These are phyloP conservation scores for Ilex paraguariensis DNA, from an alignment of 305 asterid species.

Conservation along the genomic window DNA sequence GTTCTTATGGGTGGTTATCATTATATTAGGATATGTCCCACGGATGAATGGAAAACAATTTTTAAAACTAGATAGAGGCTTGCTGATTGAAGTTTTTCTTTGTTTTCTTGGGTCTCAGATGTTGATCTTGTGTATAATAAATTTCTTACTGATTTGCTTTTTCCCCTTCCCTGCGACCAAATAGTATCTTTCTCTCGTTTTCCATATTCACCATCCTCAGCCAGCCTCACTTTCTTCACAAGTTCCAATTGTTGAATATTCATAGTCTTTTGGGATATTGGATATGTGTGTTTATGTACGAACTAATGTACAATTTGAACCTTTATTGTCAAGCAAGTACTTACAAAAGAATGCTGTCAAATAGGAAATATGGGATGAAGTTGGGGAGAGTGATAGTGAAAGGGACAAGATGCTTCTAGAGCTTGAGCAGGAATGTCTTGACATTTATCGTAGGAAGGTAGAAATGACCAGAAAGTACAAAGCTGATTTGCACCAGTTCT, in stretches of 20 bases:
- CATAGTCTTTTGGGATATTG: background rate
- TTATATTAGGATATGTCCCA: too few relatives aligned
- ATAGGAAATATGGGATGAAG: constrained; percentile 75
- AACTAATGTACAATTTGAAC: background rate
- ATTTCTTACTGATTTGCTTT: too few relatives aligned
- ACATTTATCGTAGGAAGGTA: constrained; percentile 58
- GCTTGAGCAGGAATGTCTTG: constrained; percentile 83
- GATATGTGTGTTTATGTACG: background rate
- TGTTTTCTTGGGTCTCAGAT: too few relatives aligned
- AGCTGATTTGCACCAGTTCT: constrained; percentile 50
- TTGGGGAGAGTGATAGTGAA: constrained; percentile 61
- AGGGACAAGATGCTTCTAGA: constrained; percentile 70
- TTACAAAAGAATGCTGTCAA: constrained; percentile 11
- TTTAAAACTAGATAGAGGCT: too few relatives aligned
- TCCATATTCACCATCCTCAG: background rate
- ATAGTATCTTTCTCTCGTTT: too few relatives aligned
- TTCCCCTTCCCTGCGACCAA: too few relatives aligned
- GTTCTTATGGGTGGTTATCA: too few relatives aligned
- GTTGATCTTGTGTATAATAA: too few relatives aligned
- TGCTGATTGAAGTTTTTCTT: too few relatives aligned
- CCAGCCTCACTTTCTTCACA: background rate
- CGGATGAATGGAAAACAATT: too few relatives aligned
- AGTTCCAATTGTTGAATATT: background rate
- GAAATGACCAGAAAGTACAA: constrained; percentile 56
- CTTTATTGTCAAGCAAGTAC: background rate